Evolutionary conservation across 257 asterid genomes (phyloP).

Genomic region (Ilex asprella): DNA sequence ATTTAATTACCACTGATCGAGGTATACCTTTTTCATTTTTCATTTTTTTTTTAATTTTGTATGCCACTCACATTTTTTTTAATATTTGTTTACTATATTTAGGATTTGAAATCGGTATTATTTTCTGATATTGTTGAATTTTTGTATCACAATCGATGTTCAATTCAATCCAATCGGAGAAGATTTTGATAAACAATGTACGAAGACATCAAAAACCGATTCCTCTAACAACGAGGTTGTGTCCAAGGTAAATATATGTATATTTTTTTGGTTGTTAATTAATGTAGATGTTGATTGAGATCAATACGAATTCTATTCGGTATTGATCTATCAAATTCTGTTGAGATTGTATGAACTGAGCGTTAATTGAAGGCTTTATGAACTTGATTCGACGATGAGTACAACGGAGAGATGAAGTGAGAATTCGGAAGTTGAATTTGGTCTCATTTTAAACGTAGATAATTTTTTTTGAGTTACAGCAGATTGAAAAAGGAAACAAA

Average conservation of each 20-base stretch:
- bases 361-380: too few relatives aligned
- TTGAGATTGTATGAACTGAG: too few relatives aligned
- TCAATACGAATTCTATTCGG: too few relatives aligned
- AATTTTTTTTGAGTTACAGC: too few relatives aligned
- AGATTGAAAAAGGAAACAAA: too few relatives aligned
- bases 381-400: too few relatives aligned
- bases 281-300: background rate
- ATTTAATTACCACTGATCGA: slow-evolving; percentile 38
- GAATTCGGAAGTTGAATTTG: too few relatives aligned
- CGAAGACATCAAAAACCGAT: slow-evolving; percentile 41
- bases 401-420: too few relatives aligned
- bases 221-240: slow-evolving; percentile 32
- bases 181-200: slow-evolving; percentile 56
- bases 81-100: slow-evolving; percentile 32
- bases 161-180: slow-evolving; percentile 23
- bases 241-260: slow-evolving; percentile 39
- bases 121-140: background rate
- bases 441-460: too few relatives aligned
- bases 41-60: background rate
- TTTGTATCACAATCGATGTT: slow-evolving; percentile 3
- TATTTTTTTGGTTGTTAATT: background rate
- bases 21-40: slow-evolving; percentile 27
- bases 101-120: slow-evolving; percentile 14
- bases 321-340: too few relatives aligned
- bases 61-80: slow-evolving; percentile 7